Evolutionary conservation across 225 moss, liverwort and hornwort genomes (phyloP).

Genomic region (Bryum argenteum): DNA sequence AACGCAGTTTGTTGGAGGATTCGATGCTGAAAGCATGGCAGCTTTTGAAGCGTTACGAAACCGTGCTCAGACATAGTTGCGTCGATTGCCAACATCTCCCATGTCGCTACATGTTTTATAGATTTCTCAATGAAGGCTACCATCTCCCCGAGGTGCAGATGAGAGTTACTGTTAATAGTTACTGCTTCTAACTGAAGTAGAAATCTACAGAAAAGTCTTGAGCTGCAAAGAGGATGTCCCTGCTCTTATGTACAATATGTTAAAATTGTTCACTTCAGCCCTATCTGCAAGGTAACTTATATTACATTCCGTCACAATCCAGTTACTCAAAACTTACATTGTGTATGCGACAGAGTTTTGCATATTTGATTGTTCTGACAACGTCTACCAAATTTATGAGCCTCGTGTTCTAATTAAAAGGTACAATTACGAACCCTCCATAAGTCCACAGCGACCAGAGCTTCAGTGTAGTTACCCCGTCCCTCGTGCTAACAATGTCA

Average conservation of each 20-base stretch:
- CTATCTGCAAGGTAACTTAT: background rate
- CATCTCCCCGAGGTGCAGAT: background rate
- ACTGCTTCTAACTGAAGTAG: background rate
- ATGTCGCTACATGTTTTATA: background rate
- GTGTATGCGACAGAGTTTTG: background rate
- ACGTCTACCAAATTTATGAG: conserved; percentile 6
- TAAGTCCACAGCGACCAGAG: conserved; percentile 23
- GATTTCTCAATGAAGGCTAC: background rate
- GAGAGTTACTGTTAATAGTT: background rate
- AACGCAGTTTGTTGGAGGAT: background rate
- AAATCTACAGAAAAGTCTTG: background rate
- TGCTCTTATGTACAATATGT: background rate
- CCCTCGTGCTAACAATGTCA: conserved; percentile 17
- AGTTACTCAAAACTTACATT: background rate
- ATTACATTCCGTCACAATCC: background rate
- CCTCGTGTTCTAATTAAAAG: background rate
- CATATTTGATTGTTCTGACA: background rate
- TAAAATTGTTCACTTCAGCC: background rate
- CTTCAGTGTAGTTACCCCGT: conserved; percentile 1
- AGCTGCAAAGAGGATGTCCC: background rate
- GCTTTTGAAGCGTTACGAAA: background rate
- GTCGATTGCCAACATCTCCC: background rate
- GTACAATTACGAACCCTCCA: background rate
- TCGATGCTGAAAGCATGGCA: background rate
- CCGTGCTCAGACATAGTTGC: background rate